phyloP scores from a whole-genome alignment of 176 grass and related monocot species.

The Elaeis guineensis region DNA sequence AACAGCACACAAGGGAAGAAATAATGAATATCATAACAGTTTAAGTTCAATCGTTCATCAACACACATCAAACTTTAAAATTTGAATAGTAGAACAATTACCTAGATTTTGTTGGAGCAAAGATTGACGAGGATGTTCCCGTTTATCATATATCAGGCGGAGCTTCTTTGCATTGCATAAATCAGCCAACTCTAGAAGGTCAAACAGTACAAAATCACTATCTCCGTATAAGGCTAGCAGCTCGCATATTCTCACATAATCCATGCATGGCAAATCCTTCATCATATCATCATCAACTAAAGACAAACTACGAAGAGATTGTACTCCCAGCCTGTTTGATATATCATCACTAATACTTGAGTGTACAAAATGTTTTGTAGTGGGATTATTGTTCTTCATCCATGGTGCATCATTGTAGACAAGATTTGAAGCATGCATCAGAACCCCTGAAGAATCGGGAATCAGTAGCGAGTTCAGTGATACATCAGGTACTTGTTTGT shows the following conservation, averaged over 20 bases:
- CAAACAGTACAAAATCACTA: conserved; percentile 81
- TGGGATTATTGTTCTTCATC: conserved; percentile 52
- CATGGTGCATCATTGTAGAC: conserved; percentile 95
- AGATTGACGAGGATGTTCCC: conserved; percentile 82
- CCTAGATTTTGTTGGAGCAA: conserved; percentile 91
- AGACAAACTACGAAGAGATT: conserved; percentile 70
- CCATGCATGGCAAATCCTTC: conserved; percentile 82
- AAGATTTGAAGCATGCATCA: conserved; percentile 67
- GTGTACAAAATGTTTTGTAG: conserved; percentile 71
- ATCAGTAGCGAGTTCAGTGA: conserved; percentile 60
- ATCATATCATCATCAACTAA: conserved; percentile 86
- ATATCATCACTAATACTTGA: conserved; percentile 75
- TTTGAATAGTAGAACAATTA: conserved; percentile 15
- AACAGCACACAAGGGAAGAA: no score
- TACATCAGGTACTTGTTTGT: conserved; percentile 49
- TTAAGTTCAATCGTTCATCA: no score
- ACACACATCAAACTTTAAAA: no score
- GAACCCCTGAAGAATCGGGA: conserved; percentile 71
- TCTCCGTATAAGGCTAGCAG: conserved; percentile 82
- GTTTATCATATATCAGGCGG: conserved; percentile 91
- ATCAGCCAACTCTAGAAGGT: conserved; percentile 91
- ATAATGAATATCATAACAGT: no score
- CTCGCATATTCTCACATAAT: conserved; percentile 81
- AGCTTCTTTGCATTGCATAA: conserved; percentile 88
- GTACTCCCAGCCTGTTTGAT: conserved; percentile 71